These are phyloP conservation scores for Trypanosoma vivax DNA, from an alignment of 208 protist genomes.

Conservation along the genomic window DNA sequence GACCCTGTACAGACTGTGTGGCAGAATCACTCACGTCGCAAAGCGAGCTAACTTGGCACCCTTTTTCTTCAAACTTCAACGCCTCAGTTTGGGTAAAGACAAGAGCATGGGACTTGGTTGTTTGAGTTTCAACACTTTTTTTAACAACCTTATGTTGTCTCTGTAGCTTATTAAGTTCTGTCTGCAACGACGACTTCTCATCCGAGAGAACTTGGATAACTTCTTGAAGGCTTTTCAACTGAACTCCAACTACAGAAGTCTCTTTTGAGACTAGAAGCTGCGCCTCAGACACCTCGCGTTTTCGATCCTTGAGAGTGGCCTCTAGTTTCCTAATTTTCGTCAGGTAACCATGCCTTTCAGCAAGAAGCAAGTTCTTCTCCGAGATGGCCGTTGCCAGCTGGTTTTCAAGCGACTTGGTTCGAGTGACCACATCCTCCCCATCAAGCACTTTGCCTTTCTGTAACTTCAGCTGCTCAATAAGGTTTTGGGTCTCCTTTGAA, in stretches of 20 bases:
- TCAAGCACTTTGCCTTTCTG: conserved; percentile 15
- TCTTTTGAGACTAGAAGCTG: conserved; percentile 23
- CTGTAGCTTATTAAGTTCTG: conserved; percentile 9
- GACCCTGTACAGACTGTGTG: conserved; percentile 28
- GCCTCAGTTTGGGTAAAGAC: conserved; percentile 11
- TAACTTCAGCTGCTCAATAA: conserved; percentile 14
- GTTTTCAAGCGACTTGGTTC: conserved; percentile 59
- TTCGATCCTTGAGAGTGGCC: conserved; percentile 31
- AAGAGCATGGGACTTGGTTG: conserved; percentile 1
- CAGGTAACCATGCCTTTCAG: conserved; percentile 52
- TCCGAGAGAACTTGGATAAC: conserved; percentile 25
- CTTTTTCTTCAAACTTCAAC: conserved; percentile 13
- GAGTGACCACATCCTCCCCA: conserved; percentile 32
- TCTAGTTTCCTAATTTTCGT: conserved; percentile 52
- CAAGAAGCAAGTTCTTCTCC: conserved; percentile 48
- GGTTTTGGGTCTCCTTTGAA: conserved; percentile 28
- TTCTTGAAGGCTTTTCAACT: conserved; percentile 22
- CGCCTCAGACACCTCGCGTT: conserved; percentile 25
- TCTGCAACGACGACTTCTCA: conserved; percentile 17
- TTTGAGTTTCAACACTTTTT: conserved; percentile 20
- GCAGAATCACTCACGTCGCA: conserved; percentile 12
- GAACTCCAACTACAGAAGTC: conserved; percentile 8
- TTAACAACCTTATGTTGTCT: conserved; percentile 5
- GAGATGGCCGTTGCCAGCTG: conserved; percentile 58
- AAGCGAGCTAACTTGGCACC: conserved; percentile 29